Base-by-base conservation (phyloP, 495 filamentous ascomycete species). In the Penicillium longicatenatum region DNA sequence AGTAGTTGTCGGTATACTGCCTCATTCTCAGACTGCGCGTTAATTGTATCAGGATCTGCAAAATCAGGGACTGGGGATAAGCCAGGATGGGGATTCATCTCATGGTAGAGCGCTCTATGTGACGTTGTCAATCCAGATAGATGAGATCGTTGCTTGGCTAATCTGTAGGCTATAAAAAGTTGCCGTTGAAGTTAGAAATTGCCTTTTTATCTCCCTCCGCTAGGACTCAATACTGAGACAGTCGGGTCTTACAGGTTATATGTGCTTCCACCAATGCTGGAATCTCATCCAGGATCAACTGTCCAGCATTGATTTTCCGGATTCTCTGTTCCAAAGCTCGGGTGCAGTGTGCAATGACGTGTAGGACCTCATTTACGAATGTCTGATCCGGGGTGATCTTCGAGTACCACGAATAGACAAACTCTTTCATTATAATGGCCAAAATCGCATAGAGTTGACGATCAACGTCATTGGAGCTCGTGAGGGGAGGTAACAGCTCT, bases 401-500 rank as follows among this genome's bases (percentile, higher is more conserved):
- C 46, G 79, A 80, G 74, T 98, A 98, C 94, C 94, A 98, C 53
- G 86, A 88, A 55, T 91, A 85, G 20, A 98, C 89, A 70, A 90
- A 92, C 59, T 97, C 93, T 64, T 88, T 84, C 50, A 96, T 81
- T 58, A 98, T 84, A 54, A 97, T 86, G 33, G 94, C 88, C 52
- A 98, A 82, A 24, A 98, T 79, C 12, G 91, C 94, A 67, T 97
- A 98, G 29, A 98, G 82, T 69, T 98, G 89, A 57, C 91, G 74
- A 66, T 98, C 94, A 56, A 97, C 84, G 56, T 92, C 90, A 68
- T 97, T 94, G 55, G 89, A 91, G 73, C 90, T 93, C 19, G 94
- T 97, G 61, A 98, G 82, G 20, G 92, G 92, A 35, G 93, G 94
- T 41, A 98, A 73, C 26, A 97, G 78, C 59, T 93, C 90, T 48